phyloP scores from a whole-genome alignment of 352 stramenopile species.

The Globisporangium uncinulatum region DNA sequence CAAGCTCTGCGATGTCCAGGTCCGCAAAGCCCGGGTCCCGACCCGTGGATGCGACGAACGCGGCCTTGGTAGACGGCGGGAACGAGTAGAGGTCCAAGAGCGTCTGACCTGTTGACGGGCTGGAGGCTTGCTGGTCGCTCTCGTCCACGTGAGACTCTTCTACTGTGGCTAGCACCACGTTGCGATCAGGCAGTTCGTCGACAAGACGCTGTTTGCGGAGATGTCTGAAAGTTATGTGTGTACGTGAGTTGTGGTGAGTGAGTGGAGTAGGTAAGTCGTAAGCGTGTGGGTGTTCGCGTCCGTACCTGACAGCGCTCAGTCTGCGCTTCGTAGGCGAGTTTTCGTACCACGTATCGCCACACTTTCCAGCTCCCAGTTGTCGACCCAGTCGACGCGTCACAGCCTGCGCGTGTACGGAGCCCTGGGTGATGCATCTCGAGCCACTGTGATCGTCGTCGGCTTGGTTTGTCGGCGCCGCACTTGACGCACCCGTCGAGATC shows the following conservation, averaged over 20 bases:
- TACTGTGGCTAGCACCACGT: background rate
- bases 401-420: background rate
- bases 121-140: background rate
- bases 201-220: constrained; percentile 15
- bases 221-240: constrained; percentile 8
- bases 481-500: background rate
- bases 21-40: constrained; percentile 29
- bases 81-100: constrained; percentile 48
- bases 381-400: background rate
- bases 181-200: constrained; percentile 7
- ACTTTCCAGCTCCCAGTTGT: background rate
- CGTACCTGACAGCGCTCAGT: constrained; percentile 22
- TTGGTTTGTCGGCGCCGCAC: background rate
- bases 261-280: background rate
- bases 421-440: background rate
- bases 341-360: constrained; percentile 1
- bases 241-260: background rate
- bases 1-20: constrained; percentile 37
- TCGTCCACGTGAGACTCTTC: background rate
- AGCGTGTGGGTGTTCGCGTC: background rate
- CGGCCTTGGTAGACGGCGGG: constrained; percentile 13
- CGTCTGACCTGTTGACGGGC: background rate
- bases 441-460: background rate
- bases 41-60: constrained; percentile 18
- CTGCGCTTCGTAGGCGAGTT: constrained; percentile 25